Evolutionary conservation across 23 red algal species (phyloP).

Genomic region (Rhodosorus marinus): DNA sequence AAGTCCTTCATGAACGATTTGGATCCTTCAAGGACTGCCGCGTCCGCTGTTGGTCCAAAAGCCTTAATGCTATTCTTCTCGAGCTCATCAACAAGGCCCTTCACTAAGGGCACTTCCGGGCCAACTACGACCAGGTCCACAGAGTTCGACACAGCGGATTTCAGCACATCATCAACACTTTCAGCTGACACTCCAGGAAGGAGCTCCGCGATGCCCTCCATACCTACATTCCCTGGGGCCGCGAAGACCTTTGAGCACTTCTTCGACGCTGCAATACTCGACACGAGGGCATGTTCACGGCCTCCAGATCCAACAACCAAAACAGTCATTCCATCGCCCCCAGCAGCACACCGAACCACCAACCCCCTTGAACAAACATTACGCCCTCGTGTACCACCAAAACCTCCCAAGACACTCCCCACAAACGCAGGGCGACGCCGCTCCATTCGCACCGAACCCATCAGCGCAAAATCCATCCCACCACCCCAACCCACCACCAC

Average conservation of each 20-base stretch:
- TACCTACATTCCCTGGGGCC: constrained; percentile 75
- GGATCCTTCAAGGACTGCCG: constrained; percentile 63
- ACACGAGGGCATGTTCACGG: constrained; percentile 79
- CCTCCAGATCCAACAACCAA: constrained; percentile 68
- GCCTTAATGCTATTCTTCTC: constrained; percentile 20
- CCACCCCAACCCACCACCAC: background rate
- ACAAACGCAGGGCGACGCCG: too few species aligned
- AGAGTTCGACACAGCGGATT: constrained; percentile 8
- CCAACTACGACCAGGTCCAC: constrained; percentile 74
- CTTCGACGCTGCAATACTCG: constrained; percentile 41
- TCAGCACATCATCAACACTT: constrained; percentile 25
- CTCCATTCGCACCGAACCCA: too few species aligned
- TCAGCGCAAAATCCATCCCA: background rate
- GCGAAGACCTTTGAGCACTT: constrained; percentile 17
- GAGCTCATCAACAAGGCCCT: constrained; percentile 54
- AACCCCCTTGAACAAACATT: too few species aligned
- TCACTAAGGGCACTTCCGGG: constrained; percentile 69
- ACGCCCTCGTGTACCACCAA: too few species aligned
- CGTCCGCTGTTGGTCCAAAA: constrained; percentile 63
- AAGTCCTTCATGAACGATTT: constrained; percentile 80
- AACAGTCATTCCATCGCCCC: too few species aligned
- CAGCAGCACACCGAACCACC: too few species aligned
- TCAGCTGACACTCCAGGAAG: constrained; percentile 7
- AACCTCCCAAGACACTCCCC: too few species aligned
- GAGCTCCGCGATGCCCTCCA: constrained; percentile 17